phyloP scores from a whole-genome alignment of 768 basidiomycete genomes.

The Lactarius tabidus region DNA sequence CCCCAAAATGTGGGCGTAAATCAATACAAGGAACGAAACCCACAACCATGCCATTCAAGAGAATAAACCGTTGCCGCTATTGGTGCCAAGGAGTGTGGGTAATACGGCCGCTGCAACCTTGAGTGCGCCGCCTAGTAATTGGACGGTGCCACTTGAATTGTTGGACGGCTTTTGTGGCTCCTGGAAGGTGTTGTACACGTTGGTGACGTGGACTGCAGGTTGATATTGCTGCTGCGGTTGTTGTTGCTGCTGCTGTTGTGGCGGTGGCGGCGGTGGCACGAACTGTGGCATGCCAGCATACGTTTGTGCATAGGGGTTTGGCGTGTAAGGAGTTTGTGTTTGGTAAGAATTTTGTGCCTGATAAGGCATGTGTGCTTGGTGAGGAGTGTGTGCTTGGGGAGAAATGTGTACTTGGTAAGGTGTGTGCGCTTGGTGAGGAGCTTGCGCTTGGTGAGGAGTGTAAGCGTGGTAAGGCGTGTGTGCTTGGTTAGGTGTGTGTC shows the following conservation, averaged over 20 bases:
- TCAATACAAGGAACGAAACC: neutral
- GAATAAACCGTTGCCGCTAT: neutral
- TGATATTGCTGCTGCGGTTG: neutral
- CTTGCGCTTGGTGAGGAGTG: too few species aligned
- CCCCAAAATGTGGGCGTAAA: too few species aligned
- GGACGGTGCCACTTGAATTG: neutral
- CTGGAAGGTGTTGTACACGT: neutral
- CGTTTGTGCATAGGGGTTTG: neutral
- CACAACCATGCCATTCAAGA: neutral
- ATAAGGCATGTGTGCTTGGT: too few species aligned
- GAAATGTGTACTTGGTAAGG: too few species aligned
- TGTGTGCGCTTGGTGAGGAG: too few species aligned
- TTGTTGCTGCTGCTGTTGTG: neutral
- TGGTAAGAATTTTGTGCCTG: too few species aligned
- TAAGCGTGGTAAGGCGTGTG: too few species aligned
- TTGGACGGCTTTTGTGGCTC: neutral
- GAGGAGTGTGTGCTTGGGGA: too few species aligned
- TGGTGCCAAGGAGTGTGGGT: neutral
- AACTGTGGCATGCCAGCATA: neutral
- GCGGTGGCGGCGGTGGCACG: neutral
- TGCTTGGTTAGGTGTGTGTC: too few species aligned
- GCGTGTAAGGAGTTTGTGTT: neutral
- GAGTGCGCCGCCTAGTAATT: conserved; percentile 11
- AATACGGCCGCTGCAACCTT: conserved; percentile 5
- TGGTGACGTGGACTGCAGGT: neutral